phyloP scores from a whole-genome alignment of 805 yeast species.

The Barnettozyma populi region DNA sequence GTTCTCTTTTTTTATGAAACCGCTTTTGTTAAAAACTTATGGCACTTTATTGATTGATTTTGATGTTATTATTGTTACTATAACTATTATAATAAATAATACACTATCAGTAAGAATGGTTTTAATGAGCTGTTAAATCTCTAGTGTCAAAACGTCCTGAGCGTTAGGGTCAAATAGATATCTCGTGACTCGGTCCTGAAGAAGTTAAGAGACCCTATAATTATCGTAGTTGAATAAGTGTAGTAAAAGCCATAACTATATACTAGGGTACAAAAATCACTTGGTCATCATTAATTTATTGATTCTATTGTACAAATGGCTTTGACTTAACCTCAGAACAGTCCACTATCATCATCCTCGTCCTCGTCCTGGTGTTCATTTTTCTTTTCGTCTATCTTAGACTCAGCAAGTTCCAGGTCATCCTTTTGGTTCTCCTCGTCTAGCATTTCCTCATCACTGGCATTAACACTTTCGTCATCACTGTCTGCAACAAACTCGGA shows the following conservation, averaged over 20 bases:
- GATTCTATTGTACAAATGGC: background rate
- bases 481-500: conserved; percentile 38
- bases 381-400: background rate
- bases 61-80: background rate
- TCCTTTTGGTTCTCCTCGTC: conserved; percentile 14
- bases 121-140: too few species aligned
- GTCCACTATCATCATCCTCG: background rate
- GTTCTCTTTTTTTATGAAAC: background rate
- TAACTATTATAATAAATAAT: too few species aligned
- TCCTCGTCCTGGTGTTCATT: background rate
- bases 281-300: background rate
- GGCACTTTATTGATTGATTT: background rate
- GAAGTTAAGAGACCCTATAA: too few species aligned
- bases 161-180: too few species aligned
- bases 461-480: conserved; percentile 33
- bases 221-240: too few species aligned
- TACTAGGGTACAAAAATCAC: background rate
- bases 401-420: conserved; percentile 2
- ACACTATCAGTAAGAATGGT: background rate
- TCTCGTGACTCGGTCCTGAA: too few species aligned
- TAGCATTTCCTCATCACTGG: conserved; percentile 18
- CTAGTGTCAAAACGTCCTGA: too few species aligned
- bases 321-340: background rate
- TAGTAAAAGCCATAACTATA: too few species aligned
- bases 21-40: background rate